These are phyloP conservation scores for Neofusicoccum umdonicola DNA, from an alignment of 2,329 filamentous ascomycete species.

Conservation along the genomic window DNA sequence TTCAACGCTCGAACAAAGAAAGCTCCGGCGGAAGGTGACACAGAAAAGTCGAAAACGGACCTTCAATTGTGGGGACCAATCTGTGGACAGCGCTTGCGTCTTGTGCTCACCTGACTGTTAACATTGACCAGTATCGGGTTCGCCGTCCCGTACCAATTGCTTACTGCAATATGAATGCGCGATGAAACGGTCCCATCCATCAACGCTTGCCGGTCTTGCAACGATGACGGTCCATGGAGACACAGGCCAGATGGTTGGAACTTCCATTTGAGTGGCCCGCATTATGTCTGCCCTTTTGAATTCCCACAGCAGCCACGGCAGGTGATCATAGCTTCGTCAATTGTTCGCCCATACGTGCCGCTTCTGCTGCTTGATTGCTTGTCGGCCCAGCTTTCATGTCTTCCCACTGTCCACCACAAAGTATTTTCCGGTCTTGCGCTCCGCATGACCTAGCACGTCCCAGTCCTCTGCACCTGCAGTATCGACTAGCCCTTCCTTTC, in stretches of 20 bases:
- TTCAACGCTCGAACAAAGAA: not conserved
- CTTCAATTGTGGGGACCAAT: no score
- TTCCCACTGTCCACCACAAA: constrained; percentile 72
- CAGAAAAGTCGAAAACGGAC: not conserved
- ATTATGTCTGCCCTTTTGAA: not conserved
- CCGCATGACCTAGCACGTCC: constrained; percentile 67
- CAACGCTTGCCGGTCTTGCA: no score
- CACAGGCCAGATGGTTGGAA: not conserved
- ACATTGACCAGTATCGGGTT: no score
- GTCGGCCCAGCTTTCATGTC: constrained; percentile 10
- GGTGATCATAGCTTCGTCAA: no score
- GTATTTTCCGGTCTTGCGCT: constrained; percentile 66
- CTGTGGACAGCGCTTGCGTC: not conserved
- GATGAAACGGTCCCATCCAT: not conserved
- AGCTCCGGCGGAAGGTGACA: not conserved
- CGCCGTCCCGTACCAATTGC: not conserved
- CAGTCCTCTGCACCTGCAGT: constrained; percentile 59
- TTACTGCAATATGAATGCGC: not conserved
- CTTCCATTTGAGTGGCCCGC: not conserved
- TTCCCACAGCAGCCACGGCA: no score
- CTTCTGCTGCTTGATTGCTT: no score
- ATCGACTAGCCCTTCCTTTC: constrained; percentile 42
- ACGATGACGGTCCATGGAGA: not conserved
- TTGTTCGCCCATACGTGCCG: no score
- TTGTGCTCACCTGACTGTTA: not conserved